Evolutionary conservation across 2,329 filamentous ascomycete genomes (phyloP).

Genomic region (Calycina herbarum): DNA sequence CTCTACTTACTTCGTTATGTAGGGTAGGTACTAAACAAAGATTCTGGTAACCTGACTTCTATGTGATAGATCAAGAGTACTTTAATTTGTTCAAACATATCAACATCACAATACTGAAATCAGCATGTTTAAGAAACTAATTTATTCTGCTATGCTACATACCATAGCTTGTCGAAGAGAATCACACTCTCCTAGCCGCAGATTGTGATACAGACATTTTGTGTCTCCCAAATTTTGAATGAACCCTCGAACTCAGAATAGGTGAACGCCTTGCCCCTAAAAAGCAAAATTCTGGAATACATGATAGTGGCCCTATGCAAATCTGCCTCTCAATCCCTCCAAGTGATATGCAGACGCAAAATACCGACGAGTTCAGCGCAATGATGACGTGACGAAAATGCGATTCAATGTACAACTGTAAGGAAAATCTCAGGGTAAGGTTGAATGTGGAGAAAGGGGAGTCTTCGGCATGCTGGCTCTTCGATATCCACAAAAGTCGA

Average conservation of each 20-base stretch:
- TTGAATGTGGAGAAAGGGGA: neutral
- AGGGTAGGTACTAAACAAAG: no score
- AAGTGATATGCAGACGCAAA: slow-evolving; percentile 27
- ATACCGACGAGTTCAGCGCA: slow-evolving; percentile 14
- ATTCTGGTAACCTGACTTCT: no score
- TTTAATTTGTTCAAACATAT: neutral
- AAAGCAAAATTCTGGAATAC: slow-evolving; percentile 25
- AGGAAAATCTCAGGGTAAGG: slow-evolving; percentile 14
- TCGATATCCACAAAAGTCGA: slow-evolving; percentile 2
- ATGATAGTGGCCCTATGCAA: slow-evolving; percentile 27
- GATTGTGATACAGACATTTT: slow-evolving; percentile 2
- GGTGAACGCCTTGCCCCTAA: slow-evolving; percentile 28
- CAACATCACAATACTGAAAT: neutral
- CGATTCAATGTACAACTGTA: slow-evolving; percentile 25
- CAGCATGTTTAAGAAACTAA: neutral
- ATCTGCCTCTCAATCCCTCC: slow-evolving; percentile 20
- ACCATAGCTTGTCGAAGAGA: slow-evolving; percentile 1
- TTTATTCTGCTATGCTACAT: slow-evolving; percentile 1
- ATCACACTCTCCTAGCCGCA: neutral
- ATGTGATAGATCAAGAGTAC: neutral
- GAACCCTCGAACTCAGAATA: slow-evolving; percentile 13
- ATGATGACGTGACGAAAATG: slow-evolving; percentile 17
- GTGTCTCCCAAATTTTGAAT: slow-evolving; percentile 1
- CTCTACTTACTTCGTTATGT: no score
- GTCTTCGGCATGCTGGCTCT: neutral